These are phyloP conservation scores for Aspergillus saccharolyticus DNA, from an alignment of 495 filamentous ascomycete genomes.

Conservation along the genomic window DNA sequence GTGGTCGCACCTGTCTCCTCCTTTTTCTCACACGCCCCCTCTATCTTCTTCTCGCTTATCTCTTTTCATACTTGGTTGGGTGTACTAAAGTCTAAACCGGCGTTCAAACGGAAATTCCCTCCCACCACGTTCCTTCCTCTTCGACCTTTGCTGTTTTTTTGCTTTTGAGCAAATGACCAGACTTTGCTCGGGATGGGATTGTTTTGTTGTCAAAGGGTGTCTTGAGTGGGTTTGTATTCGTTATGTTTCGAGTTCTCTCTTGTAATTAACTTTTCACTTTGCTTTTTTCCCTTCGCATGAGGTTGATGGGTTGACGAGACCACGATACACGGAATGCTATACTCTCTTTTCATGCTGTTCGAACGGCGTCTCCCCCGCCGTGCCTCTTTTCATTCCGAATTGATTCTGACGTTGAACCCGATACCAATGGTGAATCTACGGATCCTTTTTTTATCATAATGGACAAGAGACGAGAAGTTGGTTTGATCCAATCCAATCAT, in stretches of 20 bases:
- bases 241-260: constrained; percentile 1
- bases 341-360: neutral
- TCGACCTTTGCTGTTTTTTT: neutral
- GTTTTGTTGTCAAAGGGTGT: constrained; percentile 6
- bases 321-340: constrained; percentile 24
- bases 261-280: constrained; percentile 7
- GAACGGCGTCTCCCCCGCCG: neutral
- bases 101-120: constrained; percentile 16
- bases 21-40: constrained; percentile 11
- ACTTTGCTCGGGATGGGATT: neutral
- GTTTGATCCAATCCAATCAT: neutral
- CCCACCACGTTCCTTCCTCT: neutral
- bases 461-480: neutral
- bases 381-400: neutral
- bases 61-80: constrained; percentile 21
- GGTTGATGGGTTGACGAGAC: constrained; percentile 28
- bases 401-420: neutral
- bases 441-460: neutral
- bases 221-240: neutral
- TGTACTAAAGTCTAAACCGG: constrained; percentile 19
- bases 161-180: too few species aligned
- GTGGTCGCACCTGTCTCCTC: constrained; percentile 11
- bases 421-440: constrained; percentile 1
- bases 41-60: constrained; percentile 22
- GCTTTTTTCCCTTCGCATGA: constrained; percentile 12